Conservation (phyloP, 1,284 basidiomycete species). For the Malassezia cuniculi region DNA sequence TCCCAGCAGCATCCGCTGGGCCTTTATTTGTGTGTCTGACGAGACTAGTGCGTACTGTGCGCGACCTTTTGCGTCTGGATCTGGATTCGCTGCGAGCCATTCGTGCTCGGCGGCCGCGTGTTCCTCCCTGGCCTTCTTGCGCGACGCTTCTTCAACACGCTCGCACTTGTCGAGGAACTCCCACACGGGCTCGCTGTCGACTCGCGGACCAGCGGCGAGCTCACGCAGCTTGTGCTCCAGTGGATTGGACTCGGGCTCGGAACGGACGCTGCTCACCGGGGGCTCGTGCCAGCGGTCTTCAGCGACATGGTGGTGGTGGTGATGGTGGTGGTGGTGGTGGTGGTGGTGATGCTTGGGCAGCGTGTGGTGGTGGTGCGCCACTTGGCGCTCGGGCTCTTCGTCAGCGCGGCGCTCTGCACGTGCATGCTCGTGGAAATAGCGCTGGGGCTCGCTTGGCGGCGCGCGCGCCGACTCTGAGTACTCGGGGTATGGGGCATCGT, state of each 20-base stretch:
- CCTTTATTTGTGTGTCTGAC: no score
- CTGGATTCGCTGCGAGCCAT: background rate
- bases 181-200: conserved; percentile 42
- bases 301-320: conserved; percentile 6
- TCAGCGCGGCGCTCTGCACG: no score
- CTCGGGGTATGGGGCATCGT: no score
- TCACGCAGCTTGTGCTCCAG: conserved; percentile 15
- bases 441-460: no score
- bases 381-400: no score
- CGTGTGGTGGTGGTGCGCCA: background rate
- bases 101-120: conserved; percentile 9
- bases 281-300: no score
- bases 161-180: conserved; percentile 37
- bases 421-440: no score
- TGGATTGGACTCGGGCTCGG: background rate
- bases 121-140: conserved; percentile 15
- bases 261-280: no score
- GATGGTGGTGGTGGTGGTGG: conserved; percentile 10
- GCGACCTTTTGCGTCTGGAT: background rate
- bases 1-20: conserved; percentile 3
- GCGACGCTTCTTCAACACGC: conserved; percentile 20
- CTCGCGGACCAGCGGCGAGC: conserved; percentile 28
- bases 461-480: no score
- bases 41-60: no score
- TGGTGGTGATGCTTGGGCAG: background rate